These are phyloP conservation scores for Poa pratensis DNA, from an alignment of 176 grass and related monocot genomes.

Conservation along the genomic window DNA sequence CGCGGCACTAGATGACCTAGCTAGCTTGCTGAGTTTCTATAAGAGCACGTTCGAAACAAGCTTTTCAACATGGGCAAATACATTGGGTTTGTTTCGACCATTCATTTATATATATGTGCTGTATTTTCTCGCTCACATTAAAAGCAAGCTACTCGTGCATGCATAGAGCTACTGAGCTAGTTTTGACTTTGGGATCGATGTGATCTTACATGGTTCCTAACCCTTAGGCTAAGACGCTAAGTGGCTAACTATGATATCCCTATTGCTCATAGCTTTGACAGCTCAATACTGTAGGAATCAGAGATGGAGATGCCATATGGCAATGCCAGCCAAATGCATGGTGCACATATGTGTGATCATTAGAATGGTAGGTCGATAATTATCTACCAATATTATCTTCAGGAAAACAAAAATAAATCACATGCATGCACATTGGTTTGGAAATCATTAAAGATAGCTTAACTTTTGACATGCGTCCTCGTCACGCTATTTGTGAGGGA, in stretches of 20 bases:
- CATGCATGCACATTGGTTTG: background rate
- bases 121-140: constrained; percentile 32
- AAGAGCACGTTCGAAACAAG: background rate
- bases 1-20: background rate
- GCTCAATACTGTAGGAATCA: constrained; percentile 26
- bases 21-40: background rate
- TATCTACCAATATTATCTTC: background rate
- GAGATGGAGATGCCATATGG: constrained; percentile 4
- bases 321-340: constrained; percentile 30
- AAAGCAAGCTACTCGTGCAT: constrained; percentile 20
- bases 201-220: constrained; percentile 46
- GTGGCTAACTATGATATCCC: constrained; percentile 22
- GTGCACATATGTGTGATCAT: background rate
- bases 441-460: background rate
- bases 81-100: constrained; percentile 1
- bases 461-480: too few relatives aligned
- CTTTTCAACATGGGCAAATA: constrained; percentile 29
- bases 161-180: background rate
- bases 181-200: constrained; percentile 39
- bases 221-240: background rate
- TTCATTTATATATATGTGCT: constrained; percentile 25
- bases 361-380: background rate
- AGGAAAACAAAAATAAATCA: background rate
- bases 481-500: too few relatives aligned
- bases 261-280: constrained; percentile 8